These are phyloP conservation scores for Aspergillus japonicus DNA, from an alignment of 2,329 filamentous ascomycete species.

Conservation along the genomic window DNA sequence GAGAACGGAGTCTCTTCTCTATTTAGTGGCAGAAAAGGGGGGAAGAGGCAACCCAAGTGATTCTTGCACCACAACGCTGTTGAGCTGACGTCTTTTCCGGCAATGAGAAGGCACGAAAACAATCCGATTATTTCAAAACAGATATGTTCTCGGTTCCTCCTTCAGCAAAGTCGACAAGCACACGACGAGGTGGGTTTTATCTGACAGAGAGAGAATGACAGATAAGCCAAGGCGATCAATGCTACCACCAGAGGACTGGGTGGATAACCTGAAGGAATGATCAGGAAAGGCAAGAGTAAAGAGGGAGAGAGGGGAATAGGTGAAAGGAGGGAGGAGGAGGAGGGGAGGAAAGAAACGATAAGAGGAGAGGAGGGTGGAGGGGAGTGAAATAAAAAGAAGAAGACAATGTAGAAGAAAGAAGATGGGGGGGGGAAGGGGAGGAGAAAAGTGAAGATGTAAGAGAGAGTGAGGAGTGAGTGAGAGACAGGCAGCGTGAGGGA, in stretches of 20 bases:
- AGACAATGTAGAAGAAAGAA: conserved; percentile 11
- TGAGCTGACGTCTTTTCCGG: conserved; percentile 15
- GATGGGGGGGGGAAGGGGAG: background rate
- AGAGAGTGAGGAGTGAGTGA: background rate
- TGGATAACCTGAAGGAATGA: conserved; percentile 45
- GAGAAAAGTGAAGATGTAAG: conserved; percentile 9
- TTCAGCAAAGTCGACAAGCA: conserved; percentile 9
- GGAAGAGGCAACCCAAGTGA: conserved; percentile 9
- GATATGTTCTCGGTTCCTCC: background rate
- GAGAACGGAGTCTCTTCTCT: conserved; percentile 14
- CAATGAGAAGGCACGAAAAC: background rate
- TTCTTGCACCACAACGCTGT: conserved; percentile 11
- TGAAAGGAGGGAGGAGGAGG: conserved; percentile 22
- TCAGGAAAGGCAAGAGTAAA: conserved; percentile 38
- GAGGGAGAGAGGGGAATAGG: conserved; percentile 22
- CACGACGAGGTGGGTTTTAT: conserved; percentile 3
- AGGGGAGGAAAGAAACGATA: conserved; percentile 14
- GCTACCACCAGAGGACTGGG: conserved; percentile 26
- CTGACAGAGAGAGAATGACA: conserved; percentile 32
- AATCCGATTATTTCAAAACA: background rate
- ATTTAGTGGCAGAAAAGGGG: conserved; percentile 11
- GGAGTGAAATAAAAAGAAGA: conserved; percentile 12
- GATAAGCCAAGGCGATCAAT: conserved; percentile 22
- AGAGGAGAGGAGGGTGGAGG: conserved; percentile 19
- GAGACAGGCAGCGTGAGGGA: background rate